phyloP scores from a whole-genome alignment of 352 stramenopile species.

The Thraustotheca clavata region DNA sequence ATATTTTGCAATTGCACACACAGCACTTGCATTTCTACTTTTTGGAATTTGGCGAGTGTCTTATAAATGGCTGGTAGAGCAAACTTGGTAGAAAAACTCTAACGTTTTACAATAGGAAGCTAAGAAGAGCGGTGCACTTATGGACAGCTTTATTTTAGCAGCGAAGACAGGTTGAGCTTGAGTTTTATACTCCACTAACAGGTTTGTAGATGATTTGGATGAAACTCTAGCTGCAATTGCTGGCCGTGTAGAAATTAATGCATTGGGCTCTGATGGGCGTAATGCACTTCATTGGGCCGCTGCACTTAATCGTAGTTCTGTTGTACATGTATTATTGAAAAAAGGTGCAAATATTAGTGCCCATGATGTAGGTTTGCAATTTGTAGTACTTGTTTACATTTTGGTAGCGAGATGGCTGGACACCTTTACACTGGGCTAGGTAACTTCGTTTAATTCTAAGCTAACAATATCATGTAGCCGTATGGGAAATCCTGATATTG shows the following conservation, averaged over 20 bases:
- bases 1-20: slow-evolving; percentile 31
- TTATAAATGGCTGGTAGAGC: slow-evolving; percentile 46
- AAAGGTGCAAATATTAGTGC: slow-evolving; percentile 66
- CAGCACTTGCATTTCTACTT: slow-evolving; percentile 34
- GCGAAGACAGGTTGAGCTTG: slow-evolving; percentile 43
- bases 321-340: slow-evolving; percentile 74
- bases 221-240: slow-evolving; percentile 58
- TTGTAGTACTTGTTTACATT: not conserved
- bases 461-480: slow-evolving; percentile 26
- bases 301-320: slow-evolving; percentile 61
- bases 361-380: slow-evolving; percentile 43
- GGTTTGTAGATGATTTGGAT: slow-evolving; percentile 52
- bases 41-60: slow-evolving; percentile 53
- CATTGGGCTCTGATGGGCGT: slow-evolving; percentile 59
- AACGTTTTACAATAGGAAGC: slow-evolving; percentile 26
- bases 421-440: slow-evolving; percentile 61
- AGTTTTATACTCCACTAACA: not conserved
- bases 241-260: slow-evolving; percentile 65
- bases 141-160: slow-evolving; percentile 61
- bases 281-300: slow-evolving; percentile 77
- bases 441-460: not conserved
- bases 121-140: slow-evolving; percentile 33
- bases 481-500: slow-evolving; percentile 61
- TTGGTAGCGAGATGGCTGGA: slow-evolving; percentile 62
- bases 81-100: not conserved